A percentile compares a stretch with the other conserved stretches of the same genome.
phyloP scores from a whole-genome alignment of 441 rosid species.

The Eruca vesicaria region DNA sequence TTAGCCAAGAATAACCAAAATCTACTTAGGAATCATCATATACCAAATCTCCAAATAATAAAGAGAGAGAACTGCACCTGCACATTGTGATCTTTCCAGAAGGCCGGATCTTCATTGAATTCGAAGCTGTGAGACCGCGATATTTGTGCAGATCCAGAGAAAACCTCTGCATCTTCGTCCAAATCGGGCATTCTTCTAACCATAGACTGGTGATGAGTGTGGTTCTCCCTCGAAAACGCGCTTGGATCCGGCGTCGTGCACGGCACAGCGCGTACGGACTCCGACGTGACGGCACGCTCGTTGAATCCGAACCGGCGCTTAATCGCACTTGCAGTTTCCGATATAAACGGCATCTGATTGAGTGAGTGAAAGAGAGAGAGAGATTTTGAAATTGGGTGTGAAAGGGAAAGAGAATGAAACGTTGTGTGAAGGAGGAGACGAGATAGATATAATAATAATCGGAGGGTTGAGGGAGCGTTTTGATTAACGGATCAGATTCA shows the following conservation, averaged over 20 bases:
- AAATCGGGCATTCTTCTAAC: neutral
- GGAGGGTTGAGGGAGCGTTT: slow-evolving; percentile 39
- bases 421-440: slow-evolving; percentile 1
- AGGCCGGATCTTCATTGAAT: slow-evolving; percentile 81
- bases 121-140: slow-evolving; percentile 60
- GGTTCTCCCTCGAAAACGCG: slow-evolving; percentile 44
- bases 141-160: slow-evolving; percentile 30
- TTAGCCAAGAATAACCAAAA: neutral
- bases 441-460: slow-evolving; percentile 37
- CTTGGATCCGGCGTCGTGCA: slow-evolving; percentile 54
- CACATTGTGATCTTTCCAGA: slow-evolving; percentile 96
- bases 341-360: slow-evolving; percentile 64
- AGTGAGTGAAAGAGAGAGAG: neutral
- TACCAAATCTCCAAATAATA: too few species aligned
- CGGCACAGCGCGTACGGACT: slow-evolving; percentile 41
- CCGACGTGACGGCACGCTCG: slow-evolving; percentile 47
- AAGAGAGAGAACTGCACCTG: slow-evolving; percentile 51
- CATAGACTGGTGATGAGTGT: slow-evolving; percentile 27
- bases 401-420: slow-evolving; percentile 18
- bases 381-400: slow-evolving; percentile 30
- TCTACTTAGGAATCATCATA: neutral
- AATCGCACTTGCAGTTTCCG: slow-evolving; percentile 83
- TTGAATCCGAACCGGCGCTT: slow-evolving; percentile 88
- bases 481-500: slow-evolving; percentile 46
- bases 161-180: neutral